These are phyloP conservation scores for Chenopodium album DNA, from an alignment of 148 eudicot species.

Conservation along the genomic window DNA sequence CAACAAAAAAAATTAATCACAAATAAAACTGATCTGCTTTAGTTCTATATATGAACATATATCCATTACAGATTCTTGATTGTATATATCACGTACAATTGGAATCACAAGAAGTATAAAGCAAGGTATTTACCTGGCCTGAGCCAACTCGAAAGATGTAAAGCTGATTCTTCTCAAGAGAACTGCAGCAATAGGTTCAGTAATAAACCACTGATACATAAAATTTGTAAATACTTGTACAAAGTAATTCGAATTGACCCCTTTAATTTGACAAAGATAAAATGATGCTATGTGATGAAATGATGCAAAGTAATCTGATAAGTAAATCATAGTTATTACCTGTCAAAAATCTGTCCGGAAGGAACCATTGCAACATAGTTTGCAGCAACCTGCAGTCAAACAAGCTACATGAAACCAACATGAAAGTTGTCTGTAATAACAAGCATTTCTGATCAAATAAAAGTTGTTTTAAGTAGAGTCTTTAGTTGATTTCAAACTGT, in stretches of 20 bases:
- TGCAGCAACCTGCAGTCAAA: slow-evolving; percentile 75
- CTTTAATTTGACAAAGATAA: too few relatives aligned
- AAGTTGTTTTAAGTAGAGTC: neutral
- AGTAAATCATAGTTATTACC: slow-evolving; percentile 36
- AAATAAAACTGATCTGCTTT: neutral
- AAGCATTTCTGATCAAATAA: neutral
- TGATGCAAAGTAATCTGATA: neutral
- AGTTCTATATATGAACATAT: neutral
- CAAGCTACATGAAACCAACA: slow-evolving; percentile 3
- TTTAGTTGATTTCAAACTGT: neutral
- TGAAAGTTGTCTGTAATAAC: neutral
- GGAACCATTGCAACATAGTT: slow-evolving; percentile 99
- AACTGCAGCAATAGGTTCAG: slow-evolving; percentile 46
- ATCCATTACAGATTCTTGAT: neutral
- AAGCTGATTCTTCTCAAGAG: slow-evolving; percentile 76
- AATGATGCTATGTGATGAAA: too few relatives aligned
- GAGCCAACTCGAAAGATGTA: slow-evolving; percentile 94
- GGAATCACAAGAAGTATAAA: slow-evolving; percentile 1
- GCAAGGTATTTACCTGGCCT: slow-evolving; percentile 66
- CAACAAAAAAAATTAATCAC: too few relatives aligned
- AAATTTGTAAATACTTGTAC: neutral
- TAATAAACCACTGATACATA: neutral
- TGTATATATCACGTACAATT: neutral
- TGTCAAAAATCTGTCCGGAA: slow-evolving; percentile 95
- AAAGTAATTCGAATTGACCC: neutral